phyloP scores from a whole-genome alignment of 495 filamentous ascomycete genomes.

The Daldinia decipiens region DNA sequence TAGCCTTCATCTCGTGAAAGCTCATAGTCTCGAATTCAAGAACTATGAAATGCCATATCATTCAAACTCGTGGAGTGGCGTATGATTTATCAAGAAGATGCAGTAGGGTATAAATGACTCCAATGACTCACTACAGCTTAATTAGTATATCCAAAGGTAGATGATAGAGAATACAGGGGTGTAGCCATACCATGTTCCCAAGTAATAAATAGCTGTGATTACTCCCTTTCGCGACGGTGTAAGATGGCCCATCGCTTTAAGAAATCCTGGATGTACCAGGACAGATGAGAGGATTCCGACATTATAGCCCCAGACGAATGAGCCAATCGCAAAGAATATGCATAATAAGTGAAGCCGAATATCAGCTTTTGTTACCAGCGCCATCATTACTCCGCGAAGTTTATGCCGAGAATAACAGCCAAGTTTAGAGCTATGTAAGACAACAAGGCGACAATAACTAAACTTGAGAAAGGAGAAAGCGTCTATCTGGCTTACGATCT shows the following conservation, averaged over 20 bases:
- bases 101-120: constrained; percentile 7
- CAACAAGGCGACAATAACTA: background rate
- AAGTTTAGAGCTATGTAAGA: background rate
- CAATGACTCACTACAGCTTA: constrained; percentile 22
- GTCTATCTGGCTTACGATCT: background rate
- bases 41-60: background rate
- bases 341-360: constrained; percentile 59
- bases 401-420: background rate
- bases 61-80: too few relatives aligned
- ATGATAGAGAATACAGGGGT: background rate
- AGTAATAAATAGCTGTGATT: constrained; percentile 67
- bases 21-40: background rate
- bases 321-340: constrained; percentile 64
- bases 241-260: constrained; percentile 54
- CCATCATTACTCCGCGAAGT: constrained; percentile 18
- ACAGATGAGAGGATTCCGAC: constrained; percentile 67
- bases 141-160: constrained; percentile 5
- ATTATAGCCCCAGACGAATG: constrained; percentile 70
- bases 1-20: background rate
- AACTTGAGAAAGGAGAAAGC: too few relatives aligned
- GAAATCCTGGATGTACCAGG: constrained; percentile 64
- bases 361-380: constrained; percentile 50
- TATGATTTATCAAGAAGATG: background rate
- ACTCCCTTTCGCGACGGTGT: constrained; percentile 57
- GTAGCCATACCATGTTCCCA: constrained; percentile 59